A percentile compares a stretch with the other conserved stretches of the same genome.
phyloP scores from a whole-genome alignment of 2,329 filamentous ascomycete species.

The Myriosclerotinia scirpicola region DNA sequence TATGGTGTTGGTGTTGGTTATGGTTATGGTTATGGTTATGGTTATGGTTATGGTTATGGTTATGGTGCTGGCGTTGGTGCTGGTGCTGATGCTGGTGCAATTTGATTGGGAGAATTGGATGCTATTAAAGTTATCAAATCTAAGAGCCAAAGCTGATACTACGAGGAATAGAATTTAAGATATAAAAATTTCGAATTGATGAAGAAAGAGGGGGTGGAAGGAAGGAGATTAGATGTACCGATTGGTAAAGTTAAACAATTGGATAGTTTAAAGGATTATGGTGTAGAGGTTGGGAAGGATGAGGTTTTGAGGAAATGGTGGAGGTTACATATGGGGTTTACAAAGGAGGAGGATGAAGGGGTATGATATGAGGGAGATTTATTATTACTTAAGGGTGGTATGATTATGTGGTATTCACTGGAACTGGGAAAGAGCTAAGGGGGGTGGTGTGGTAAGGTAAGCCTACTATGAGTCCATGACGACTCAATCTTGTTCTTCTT shows the following conservation, averaged over 20 bases:
- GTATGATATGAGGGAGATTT: neutral
- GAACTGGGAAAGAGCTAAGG: neutral
- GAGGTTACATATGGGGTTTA: constrained; percentile 37
- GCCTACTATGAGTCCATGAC: no score
- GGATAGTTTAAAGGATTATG: constrained; percentile 33
- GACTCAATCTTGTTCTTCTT: neutral
- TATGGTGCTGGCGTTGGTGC: no score
- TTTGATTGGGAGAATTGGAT: neutral
- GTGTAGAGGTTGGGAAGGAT: constrained; percentile 30
- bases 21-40: no score
- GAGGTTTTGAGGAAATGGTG: constrained; percentile 34
- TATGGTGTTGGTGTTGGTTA: no score
- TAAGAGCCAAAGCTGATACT: neutral
- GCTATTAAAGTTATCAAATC: no score
- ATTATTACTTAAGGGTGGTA: neutral
- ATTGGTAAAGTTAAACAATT: constrained; percentile 32
- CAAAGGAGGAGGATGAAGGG: neutral
- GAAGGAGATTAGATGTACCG: constrained; percentile 25
- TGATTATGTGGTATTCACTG: constrained; percentile 13
- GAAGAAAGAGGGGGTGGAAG: constrained; percentile 32
- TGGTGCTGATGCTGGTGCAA: no score
- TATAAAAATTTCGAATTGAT: constrained; percentile 38
- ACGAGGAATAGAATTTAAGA: constrained; percentile 33
- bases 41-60: no score
- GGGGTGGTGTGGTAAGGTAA: neutral